Evolutionary conservation across 2,329 filamentous ascomycete species (phyloP).

Genomic region (Ustilaginoidea virens): DNA sequence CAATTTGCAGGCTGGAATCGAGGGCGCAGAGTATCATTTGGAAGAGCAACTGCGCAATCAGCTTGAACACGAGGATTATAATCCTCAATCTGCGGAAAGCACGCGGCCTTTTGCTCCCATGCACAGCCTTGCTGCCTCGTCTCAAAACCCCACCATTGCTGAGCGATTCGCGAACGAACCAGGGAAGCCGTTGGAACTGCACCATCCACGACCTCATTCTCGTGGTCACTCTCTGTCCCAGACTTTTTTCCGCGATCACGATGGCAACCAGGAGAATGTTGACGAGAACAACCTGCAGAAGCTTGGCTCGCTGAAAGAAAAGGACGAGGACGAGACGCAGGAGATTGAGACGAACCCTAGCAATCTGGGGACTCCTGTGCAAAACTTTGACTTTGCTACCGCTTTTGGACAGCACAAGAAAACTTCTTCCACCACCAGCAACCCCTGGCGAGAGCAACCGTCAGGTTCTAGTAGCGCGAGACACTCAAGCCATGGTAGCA

Average conservation of each 20-base stretch:
- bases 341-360: conserved; percentile 64
- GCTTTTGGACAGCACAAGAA: conserved; percentile 34
- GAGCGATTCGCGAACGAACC: conserved; percentile 38
- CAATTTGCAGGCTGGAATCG: conserved; percentile 72
- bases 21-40: conserved; percentile 73
- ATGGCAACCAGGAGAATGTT: conserved; percentile 25
- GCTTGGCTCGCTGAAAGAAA: conserved; percentile 24
- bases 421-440: conserved; percentile 40
- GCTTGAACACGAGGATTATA: conserved; percentile 64
- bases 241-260: conserved; percentile 44
- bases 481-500: conserved; percentile 44
- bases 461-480: conserved; percentile 22
- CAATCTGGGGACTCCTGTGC: conserved; percentile 49
- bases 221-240: conserved; percentile 58
- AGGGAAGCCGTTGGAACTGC: conserved; percentile 41
- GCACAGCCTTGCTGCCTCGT: conserved; percentile 30
- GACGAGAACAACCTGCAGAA: conserved; percentile 23
- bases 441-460: conserved; percentile 44
- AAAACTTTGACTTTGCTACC: conserved; percentile 29
- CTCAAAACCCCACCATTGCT: conserved; percentile 31
- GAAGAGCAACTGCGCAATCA: conserved; percentile 68
- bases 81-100: conserved; percentile 31
- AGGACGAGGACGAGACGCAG: conserved; percentile 35
- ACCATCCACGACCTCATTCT: conserved; percentile 61
- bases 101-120: conserved; percentile 11